Percentiles rank a stretch among this genome's conserved stretches.
phyloP scores from a whole-genome alignment of 495 filamentous ascomycete genomes.

The Umbilicaria muhlenbergii region DNA sequence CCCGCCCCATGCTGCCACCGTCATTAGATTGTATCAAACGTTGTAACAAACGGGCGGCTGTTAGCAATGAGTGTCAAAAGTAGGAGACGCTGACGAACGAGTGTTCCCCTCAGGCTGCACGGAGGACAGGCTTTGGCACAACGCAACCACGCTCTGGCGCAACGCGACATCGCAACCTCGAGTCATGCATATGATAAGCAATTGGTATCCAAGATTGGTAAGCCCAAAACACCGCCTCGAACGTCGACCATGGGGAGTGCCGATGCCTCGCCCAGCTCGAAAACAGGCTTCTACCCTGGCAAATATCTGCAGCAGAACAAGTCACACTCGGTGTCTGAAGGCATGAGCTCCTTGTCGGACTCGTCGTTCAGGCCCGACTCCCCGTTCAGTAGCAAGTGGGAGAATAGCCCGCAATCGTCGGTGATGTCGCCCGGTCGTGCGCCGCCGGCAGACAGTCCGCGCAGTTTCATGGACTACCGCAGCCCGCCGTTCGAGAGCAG shows the following conservation, averaged over 20 bases:
- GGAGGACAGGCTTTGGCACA: slow-evolving; percentile 31
- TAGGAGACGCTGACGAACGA: slow-evolving; percentile 28
- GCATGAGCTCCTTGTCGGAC: slow-evolving; percentile 13
- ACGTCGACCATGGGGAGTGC: slow-evolving; percentile 26
- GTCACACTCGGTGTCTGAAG: slow-evolving; percentile 22
- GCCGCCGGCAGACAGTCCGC: slow-evolving; percentile 4
- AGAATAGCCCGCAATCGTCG: slow-evolving; percentile 26
- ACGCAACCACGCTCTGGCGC: slow-evolving; percentile 22
- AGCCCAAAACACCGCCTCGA: slow-evolving; percentile 41
- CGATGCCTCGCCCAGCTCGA: slow-evolving; percentile 31
- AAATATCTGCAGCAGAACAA: slow-evolving; percentile 10
- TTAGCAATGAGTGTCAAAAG: slow-evolving; percentile 19
- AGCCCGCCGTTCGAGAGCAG: slow-evolving; percentile 36
- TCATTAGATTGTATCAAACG: too few species aligned
- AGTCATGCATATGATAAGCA: slow-evolving; percentile 67
- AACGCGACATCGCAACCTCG: slow-evolving; percentile 39
- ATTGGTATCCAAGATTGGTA: slow-evolving; percentile 59
- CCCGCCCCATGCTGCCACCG: neutral
- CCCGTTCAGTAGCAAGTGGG: slow-evolving; percentile 6
- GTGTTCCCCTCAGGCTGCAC: slow-evolving; percentile 34
- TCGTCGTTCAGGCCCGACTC: slow-evolving; percentile 8
- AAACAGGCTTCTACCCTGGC: slow-evolving; percentile 15
- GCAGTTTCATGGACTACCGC: slow-evolving; percentile 28
- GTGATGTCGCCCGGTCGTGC: slow-evolving; percentile 26
- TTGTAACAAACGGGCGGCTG: slow-evolving; percentile 2